These are phyloP conservation scores for Cryptococcus deneoformans DNA, from an alignment of 1,284 basidiomycete genomes.

Conservation along the genomic window DNA sequence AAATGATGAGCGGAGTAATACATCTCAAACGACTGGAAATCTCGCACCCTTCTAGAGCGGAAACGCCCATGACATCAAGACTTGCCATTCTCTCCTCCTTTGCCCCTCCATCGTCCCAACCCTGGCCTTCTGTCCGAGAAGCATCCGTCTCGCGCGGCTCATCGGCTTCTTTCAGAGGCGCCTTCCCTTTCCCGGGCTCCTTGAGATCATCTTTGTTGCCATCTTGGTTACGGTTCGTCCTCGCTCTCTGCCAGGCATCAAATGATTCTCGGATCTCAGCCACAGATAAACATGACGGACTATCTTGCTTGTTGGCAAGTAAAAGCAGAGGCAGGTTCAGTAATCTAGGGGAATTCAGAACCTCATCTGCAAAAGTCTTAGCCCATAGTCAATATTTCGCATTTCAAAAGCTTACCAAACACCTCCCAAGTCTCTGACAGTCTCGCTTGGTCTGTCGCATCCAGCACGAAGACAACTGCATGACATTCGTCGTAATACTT, in stretches of 20 bases:
- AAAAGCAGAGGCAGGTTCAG: slow-evolving; percentile 82
- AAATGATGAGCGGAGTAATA: background rate
- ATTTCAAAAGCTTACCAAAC: slow-evolving; percentile 63
- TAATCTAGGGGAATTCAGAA: slow-evolving; percentile 78
- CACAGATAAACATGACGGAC: slow-evolving; percentile 69
- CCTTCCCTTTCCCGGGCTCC: slow-evolving; percentile 16
- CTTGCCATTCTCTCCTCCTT: slow-evolving; percentile 62
- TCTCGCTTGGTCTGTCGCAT: slow-evolving; percentile 79
- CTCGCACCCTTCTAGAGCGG: slow-evolving; percentile 79
- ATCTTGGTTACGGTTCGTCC: slow-evolving; percentile 14
- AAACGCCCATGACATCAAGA: slow-evolving; percentile 85
- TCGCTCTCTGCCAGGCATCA: slow-evolving; percentile 65
- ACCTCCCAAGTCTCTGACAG: slow-evolving; percentile 90
- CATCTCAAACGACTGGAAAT: slow-evolving; percentile 10
- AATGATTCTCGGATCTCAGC: slow-evolving; percentile 86
- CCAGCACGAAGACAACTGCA: slow-evolving; percentile 87
- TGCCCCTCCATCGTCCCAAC: slow-evolving; percentile 55
- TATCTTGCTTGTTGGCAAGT: slow-evolving; percentile 91
- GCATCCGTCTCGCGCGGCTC: background rate
- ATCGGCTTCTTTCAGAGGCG: background rate
- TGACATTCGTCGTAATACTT: slow-evolving; percentile 93
- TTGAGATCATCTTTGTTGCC: background rate
- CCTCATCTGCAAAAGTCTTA: slow-evolving; percentile 59
- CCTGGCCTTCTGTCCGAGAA: background rate
- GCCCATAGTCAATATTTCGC: background rate